These are phyloP conservation scores for Sporothrix humicola DNA, from an alignment of 2,329 filamentous ascomycete genomes.

Conservation along the genomic window DNA sequence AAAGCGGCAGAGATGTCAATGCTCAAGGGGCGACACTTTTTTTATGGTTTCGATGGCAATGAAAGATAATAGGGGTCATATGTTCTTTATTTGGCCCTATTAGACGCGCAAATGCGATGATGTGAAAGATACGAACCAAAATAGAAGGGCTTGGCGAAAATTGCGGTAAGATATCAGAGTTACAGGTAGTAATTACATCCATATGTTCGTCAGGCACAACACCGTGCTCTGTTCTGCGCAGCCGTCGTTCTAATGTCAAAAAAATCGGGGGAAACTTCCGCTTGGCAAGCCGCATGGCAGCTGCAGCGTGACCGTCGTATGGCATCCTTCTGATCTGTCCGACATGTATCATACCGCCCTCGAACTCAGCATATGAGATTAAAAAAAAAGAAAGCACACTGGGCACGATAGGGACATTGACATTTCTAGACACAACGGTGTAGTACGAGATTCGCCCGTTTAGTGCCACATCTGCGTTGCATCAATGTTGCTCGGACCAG, in stretches of 20 bases:
- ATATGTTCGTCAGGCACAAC: neutral
- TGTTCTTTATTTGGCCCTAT: slow-evolving; percentile 4
- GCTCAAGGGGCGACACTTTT: neutral
- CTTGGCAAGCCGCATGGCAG: slow-evolving; percentile 17
- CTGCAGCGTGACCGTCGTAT: neutral
- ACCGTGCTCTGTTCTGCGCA: slow-evolving; percentile 13
- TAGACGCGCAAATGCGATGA: slow-evolving; percentile 13
- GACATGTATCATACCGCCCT: too few relatives aligned
- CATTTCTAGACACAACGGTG: slow-evolving; percentile 15
- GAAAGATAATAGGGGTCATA: neutral
- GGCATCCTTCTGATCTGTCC: neutral
- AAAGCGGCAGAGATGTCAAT: slow-evolving; percentile 22
- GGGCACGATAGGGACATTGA: neutral
- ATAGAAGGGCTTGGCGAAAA: slow-evolving; percentile 12
- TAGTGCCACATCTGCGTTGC: neutral
- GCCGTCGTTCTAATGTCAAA: neutral
- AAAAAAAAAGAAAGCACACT: too few relatives aligned
- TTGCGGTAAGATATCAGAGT: neutral
- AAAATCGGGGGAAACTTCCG: slow-evolving; percentile 3
- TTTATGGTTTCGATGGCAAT: neutral
- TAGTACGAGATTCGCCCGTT: neutral
- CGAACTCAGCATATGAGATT: too few relatives aligned
- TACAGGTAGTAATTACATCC: neutral
- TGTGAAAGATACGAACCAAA: slow-evolving; percentile 22
- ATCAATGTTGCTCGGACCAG: slow-evolving; percentile 19